Percentiles rank a stretch among this genome's conserved stretches.
Evolutionary conservation across 1,139 yeast genomes (phyloP).

Genomic region (Geotrichum siamense): DNA sequence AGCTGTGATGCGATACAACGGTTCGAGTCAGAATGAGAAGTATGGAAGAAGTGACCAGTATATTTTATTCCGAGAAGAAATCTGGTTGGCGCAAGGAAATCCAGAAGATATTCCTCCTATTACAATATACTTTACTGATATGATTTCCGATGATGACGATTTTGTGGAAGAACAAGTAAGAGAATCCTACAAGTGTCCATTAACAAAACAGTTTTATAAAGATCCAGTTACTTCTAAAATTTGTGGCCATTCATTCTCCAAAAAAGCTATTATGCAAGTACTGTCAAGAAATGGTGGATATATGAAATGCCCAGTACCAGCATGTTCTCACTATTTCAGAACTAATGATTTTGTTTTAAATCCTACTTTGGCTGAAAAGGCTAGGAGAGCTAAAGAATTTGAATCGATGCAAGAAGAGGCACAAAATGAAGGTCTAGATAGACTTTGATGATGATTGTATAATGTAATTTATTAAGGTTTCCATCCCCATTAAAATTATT

Average conservation of each 20-base stretch:
- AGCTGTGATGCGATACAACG: neutral
- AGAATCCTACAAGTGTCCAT: slow-evolving; percentile 28
- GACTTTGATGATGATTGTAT: slow-evolving; percentile 32
- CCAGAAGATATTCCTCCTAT: slow-evolving; percentile 24
- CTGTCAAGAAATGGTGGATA: slow-evolving; percentile 7
- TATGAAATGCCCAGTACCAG: slow-evolving; percentile 27
- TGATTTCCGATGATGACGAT: slow-evolving; percentile 26
- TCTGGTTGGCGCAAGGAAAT: slow-evolving; percentile 20
- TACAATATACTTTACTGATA: slow-evolving; percentile 23
- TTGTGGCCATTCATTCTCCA: slow-evolving; percentile 28
- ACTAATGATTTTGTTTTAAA: slow-evolving; percentile 18
- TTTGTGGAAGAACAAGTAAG: slow-evolving; percentile 25
- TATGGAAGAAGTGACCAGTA: slow-evolving; percentile 9
- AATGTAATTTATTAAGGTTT: no score
- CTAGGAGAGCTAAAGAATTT: slow-evolving; percentile 21
- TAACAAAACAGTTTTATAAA: slow-evolving; percentile 25
- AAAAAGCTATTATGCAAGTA: slow-evolving; percentile 24
- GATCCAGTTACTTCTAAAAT: slow-evolving; percentile 26
- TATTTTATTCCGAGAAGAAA: slow-evolving; percentile 13
- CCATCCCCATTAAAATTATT: no score
- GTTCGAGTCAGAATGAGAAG: slow-evolving; percentile 2
- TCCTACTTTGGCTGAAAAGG: slow-evolving; percentile 21
- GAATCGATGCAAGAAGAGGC: slow-evolving; percentile 21
- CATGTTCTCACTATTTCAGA: slow-evolving; percentile 21
- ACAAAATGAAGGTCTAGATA: slow-evolving; percentile 19